Conservation (phyloP, 257 asterid genomes). For the Salvia rosmarinus region DNA sequence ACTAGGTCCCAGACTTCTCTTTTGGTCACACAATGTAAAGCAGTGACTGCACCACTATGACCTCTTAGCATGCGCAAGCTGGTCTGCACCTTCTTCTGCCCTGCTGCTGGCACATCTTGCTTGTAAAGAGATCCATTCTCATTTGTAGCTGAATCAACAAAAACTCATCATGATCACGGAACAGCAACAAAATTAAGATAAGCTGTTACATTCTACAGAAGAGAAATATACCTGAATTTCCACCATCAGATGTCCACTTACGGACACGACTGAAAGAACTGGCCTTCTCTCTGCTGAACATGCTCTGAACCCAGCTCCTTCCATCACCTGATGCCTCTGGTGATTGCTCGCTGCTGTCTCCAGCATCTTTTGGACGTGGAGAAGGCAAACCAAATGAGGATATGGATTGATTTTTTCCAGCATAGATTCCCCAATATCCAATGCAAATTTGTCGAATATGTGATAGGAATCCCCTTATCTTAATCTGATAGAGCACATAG, state of each 20-base stretch:
- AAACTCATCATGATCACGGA: constrained; percentile 28
- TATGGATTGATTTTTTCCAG: constrained; percentile 66
- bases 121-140: too few relatives aligned
- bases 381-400: constrained; percentile 76
- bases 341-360: constrained; percentile 62
- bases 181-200: constrained; percentile 26
- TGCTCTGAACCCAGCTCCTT: constrained; percentile 99
- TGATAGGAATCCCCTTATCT: constrained; percentile 85
- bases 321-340: constrained; percentile 90
- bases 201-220: constrained; percentile 14
- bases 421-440: constrained; percentile 89
- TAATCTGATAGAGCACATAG: too few relatives aligned
- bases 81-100: constrained; percentile 83
- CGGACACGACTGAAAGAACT: constrained; percentile 71
- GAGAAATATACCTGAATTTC: constrained; percentile 38
- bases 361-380: constrained; percentile 81
- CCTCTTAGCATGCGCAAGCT: constrained; percentile 88
- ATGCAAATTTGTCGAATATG: constrained; percentile 77
- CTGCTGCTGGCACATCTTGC: constrained; percentile 69
- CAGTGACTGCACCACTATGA: constrained; percentile 88
- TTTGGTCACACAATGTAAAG: constrained; percentile 91
- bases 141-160: constrained; percentile 51
- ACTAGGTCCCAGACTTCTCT: constrained; percentile 96
- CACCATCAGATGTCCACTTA: constrained; percentile 67
- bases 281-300: constrained; percentile 91